Base-by-base conservation (phyloP, 2,329 filamentous ascomycete genomes). In the Colletotrichum falcatum region DNA sequence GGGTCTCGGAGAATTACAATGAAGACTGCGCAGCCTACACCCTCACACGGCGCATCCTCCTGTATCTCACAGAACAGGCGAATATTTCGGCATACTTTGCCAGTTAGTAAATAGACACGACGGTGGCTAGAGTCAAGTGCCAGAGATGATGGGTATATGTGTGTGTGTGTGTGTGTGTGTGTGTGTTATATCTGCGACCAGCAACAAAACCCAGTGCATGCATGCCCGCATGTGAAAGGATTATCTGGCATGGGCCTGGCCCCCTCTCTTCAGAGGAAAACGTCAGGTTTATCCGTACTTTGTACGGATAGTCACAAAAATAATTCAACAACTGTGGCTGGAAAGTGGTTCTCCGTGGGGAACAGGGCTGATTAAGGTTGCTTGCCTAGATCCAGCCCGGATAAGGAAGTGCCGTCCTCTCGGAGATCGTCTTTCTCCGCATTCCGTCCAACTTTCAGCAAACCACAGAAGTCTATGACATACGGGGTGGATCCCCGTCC, bases 341-440 rank as follows among this genome's bases (percentile, higher is more conserved):
- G 28, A 12, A 12, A 23, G 20, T 46, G 7, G 7, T 42, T 61
- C 28, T 30, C 37, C 28, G 60, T 33, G 33, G 42, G 9, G 20
- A 11, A 12, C 44, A 46, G 33, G 46, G 55, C 30, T 66, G 56
- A 70, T 67, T 70, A 62, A 54, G 58, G 55, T 70, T 70, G 44
- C 20, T 66, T 70, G 44, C 44, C 16, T 42, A 33, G 16, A 35
- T 18, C 28, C 58, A 44, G 58, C 42, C 58, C 28, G 42, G 44
- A 46, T 46, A 46, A 46, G 28, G 44, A 14, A 23, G 30, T 3
- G 23, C 23, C 48, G 26, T n/a, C 23, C 42, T 37, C 11, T 67
- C 67, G 67, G 67, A 61, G 23, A 48, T 62, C 64, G 9, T n/a
- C 35, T 70, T 70, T 59, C 67, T 70, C 67, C 67, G 67, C 58